Evolutionary conservation across 2,329 filamentous ascomycete genomes (phyloP).

Genomic region (Daldinia eschscholtzii): DNA sequence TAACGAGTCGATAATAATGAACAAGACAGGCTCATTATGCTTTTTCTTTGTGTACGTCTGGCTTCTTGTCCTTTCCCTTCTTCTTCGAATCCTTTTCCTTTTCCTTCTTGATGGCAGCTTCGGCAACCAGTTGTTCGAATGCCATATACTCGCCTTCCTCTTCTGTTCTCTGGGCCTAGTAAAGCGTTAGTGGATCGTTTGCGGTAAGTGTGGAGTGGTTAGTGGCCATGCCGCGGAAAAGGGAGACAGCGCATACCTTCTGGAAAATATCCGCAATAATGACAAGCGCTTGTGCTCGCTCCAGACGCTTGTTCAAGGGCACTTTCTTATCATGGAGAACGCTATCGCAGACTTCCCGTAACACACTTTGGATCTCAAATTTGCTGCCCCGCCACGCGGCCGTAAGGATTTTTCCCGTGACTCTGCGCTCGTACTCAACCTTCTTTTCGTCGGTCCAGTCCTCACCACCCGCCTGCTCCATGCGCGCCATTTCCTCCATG

Average conservation of each 20-base stretch:
- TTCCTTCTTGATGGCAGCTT: slow-evolving; percentile 95
- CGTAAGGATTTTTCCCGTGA: slow-evolving; percentile 97
- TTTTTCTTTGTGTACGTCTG: slow-evolving; percentile 44
- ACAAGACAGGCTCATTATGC: slow-evolving; percentile 22
- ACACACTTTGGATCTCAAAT: slow-evolving; percentile 96
- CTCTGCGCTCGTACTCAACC: slow-evolving; percentile 92
- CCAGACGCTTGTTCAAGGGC: slow-evolving; percentile 83
- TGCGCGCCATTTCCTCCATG: slow-evolving; percentile 98
- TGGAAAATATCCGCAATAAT: slow-evolving; percentile 90
- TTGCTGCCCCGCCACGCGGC: slow-evolving; percentile 97
- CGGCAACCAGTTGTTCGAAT: slow-evolving; percentile 97
- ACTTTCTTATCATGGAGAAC: slow-evolving; percentile 85
- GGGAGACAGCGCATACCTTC: slow-evolving; percentile 70
- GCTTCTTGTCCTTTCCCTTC: slow-evolving; percentile 69
- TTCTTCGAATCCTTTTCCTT: slow-evolving; percentile 87
- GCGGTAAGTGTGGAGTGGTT: background rate
- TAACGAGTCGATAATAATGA: background rate
- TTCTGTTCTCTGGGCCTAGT: slow-evolving; percentile 86
- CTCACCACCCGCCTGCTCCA: slow-evolving; percentile 94
- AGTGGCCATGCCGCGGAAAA: background rate
- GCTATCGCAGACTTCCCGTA: slow-evolving; percentile 92
- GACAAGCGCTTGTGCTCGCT: slow-evolving; percentile 90
- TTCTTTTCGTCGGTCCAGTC: slow-evolving; percentile 99
- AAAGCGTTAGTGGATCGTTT: slow-evolving; percentile 30
- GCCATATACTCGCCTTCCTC: slow-evolving; percentile 99